Conservation (phyloP, 2,329 filamentous ascomycete genomes). For the Neofusicoccum sp. region DNA sequence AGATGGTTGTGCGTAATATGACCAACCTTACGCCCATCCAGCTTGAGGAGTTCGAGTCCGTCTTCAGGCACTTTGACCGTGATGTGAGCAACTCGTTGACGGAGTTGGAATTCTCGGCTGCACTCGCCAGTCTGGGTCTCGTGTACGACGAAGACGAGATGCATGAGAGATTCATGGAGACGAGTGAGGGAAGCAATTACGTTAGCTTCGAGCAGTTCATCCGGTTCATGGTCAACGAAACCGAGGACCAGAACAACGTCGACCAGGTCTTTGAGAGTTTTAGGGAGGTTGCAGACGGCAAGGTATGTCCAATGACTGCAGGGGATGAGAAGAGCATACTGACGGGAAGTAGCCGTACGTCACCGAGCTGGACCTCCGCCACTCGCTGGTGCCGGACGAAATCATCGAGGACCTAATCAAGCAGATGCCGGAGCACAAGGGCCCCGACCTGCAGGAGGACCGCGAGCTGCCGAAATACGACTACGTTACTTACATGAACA, state of each 20-base stretch:
- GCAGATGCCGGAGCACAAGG: slow-evolving; percentile 80
- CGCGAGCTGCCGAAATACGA: slow-evolving; percentile 85
- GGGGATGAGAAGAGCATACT: not conserved
- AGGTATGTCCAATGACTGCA: slow-evolving; percentile 49
- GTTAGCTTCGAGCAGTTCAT: slow-evolving; percentile 99
- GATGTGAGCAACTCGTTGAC: slow-evolving; percentile 86
- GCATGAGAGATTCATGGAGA: slow-evolving; percentile 90
- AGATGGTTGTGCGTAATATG: slow-evolving; percentile 97
- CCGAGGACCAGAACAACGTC: slow-evolving; percentile 96
- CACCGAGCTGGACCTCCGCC: slow-evolving; percentile 92
- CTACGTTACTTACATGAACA: slow-evolving; percentile 97
- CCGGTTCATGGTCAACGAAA: slow-evolving; percentile 98
- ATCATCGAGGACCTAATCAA: slow-evolving; percentile 89
- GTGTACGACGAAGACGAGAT: slow-evolving; percentile 98
- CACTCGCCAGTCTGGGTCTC: slow-evolving; percentile 87
- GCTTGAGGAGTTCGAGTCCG: slow-evolving; percentile 95
- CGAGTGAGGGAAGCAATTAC: slow-evolving; percentile 72
- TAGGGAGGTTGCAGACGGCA: slow-evolving; percentile 94
- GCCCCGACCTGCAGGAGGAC: slow-evolving; percentile 83
- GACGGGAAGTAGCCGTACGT: slow-evolving; percentile 69
- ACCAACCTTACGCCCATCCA: slow-evolving; percentile 98
- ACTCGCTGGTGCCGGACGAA: slow-evolving; percentile 93
- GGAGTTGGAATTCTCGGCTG: slow-evolving; percentile 94
- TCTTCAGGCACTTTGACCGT: slow-evolving; percentile 96
- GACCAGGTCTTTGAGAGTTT: slow-evolving; percentile 99